Evolutionary conservation across 2,329 filamentous ascomycete genomes (phyloP), one percentile per base, ranked within the genome.

Genomic region (Rutstroemia sp.): DNA sequence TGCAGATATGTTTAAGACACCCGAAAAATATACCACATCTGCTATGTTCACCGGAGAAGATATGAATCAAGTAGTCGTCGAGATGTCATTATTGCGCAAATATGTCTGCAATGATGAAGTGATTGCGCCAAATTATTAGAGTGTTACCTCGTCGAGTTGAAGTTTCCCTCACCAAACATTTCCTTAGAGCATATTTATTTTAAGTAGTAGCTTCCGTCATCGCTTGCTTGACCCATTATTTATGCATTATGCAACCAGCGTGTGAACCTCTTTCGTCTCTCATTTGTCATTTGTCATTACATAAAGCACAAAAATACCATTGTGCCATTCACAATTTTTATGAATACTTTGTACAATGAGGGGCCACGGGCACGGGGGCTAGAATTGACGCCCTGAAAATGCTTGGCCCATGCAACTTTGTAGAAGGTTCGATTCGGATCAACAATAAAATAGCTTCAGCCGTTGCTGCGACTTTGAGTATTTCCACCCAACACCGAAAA

Each of bases 21-120:
- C 34, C 19, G 48, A 51, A 45, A 57, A 51, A 39, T 62, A 49
- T 58, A 59, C 59, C 54, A 59, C 51, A 51, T 51, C 57, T 58
- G 56, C 63, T 61, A 57, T 56, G 62, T 66, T 69, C 66, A 69
- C 58, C 64, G 63, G 55, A 54, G 40, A 56, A 61, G 56, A 56
- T 59, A 47, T 58, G 50, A 60, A 52, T 46, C 42, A 58, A 61
- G 54, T 52, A 30, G 36, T 57, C 60, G 58, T 60, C 57, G 59
- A 51, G 56, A 42, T 60, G 53, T 59, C 66, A 67, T 68, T 56
- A 61, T 68, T 58, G 57, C 61, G 60, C 60, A 25, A 47, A 47
- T 30, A 27, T 19, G 39, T 25, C 16, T 45, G 17, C 21, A 23
- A 47, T 47, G 19, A 27, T 34, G 30, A 34, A 34, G 30, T 44